A percentile compares a stretch with the other conserved stretches of the same genome.
These are phyloP conservation scores for Apiotrichum veenhuisii DNA, from an alignment of 1,284 basidiomycete genomes.

Conservation along the genomic window DNA sequence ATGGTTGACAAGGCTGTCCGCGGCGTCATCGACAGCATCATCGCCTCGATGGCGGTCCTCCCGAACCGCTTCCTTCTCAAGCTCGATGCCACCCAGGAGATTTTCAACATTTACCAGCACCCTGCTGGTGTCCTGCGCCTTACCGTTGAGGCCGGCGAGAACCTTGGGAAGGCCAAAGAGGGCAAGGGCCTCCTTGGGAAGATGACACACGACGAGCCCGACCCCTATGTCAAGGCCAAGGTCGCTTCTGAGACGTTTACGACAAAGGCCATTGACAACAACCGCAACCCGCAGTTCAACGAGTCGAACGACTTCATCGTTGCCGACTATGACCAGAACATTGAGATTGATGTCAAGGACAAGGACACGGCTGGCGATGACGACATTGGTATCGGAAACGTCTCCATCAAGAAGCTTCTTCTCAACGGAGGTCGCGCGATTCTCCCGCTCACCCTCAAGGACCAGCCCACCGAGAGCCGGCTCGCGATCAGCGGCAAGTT, in stretches of 20 bases:
- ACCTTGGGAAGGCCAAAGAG: slow-evolving; percentile 9
- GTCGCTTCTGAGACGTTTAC: slow-evolving; percentile 9
- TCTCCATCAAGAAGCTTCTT: slow-evolving; percentile 9
- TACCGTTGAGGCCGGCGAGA: slow-evolving; percentile 3
- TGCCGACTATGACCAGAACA: slow-evolving; percentile 11
- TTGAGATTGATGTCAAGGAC: slow-evolving; percentile 9
- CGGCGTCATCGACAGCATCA: slow-evolving; percentile 8
- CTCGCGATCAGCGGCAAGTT: slow-evolving; percentile 7
- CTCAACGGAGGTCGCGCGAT: slow-evolving; percentile 2
- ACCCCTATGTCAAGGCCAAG: slow-evolving; percentile 7
- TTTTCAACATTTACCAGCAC: slow-evolving; percentile 17
- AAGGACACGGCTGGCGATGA: slow-evolving; percentile 9
- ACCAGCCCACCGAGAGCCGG: background rate
- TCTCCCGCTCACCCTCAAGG: slow-evolving; percentile 4
- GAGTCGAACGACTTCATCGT: slow-evolving; percentile 15
- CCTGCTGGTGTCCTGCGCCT: slow-evolving; percentile 11
- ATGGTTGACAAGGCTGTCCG: slow-evolving; percentile 12
- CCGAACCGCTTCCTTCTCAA: slow-evolving; percentile 20
- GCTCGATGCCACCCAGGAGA: slow-evolving; percentile 13
- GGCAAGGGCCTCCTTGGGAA: slow-evolving; percentile 14
- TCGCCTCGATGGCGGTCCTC: slow-evolving; percentile 14
- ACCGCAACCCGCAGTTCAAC: slow-evolving; percentile 12
- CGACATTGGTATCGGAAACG: slow-evolving; percentile 2
- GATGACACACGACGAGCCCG: slow-evolving; percentile 11
- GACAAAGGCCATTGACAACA: slow-evolving; percentile 16